Conservation (phyloP, 495 filamentous ascomycete genomes). For the Alectoria sarmentosa region DNA sequence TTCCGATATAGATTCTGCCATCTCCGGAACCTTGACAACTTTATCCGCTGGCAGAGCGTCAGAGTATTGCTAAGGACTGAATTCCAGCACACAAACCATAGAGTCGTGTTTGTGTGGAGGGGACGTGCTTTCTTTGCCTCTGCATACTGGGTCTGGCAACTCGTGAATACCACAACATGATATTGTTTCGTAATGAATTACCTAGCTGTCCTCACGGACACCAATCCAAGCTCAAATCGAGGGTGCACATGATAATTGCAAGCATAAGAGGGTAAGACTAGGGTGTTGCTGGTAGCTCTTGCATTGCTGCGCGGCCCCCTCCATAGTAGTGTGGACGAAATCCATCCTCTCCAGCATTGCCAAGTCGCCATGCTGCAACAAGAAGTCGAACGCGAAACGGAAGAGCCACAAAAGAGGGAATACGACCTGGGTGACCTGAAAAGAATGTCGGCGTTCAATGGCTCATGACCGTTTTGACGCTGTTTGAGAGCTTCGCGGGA, state of each 20-base stretch:
- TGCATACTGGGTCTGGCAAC: not conserved
- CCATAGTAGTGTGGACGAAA: slow-evolving; percentile 4
- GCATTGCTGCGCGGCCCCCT: not conserved
- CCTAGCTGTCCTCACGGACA: not conserved
- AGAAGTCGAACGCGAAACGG: not conserved
- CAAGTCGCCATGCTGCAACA: slow-evolving; percentile 12
- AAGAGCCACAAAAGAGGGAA: not conserved
- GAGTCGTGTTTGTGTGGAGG: slow-evolving; percentile 4
- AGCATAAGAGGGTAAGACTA: not conserved
- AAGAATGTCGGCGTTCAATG: slow-evolving; percentile 9
- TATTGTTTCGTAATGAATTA: not conserved
- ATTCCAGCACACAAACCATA: slow-evolving; percentile 13
- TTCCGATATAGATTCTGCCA: slow-evolving; percentile 99
- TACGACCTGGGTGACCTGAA: not conserved
- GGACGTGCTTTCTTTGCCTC: not conserved
- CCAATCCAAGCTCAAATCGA: not conserved
- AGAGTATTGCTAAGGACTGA: not conserved
- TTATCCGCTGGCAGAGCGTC: slow-evolving; percentile 52
- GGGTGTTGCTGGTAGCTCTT: not conserved
- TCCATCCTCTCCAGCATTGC: slow-evolving; percentile 12
- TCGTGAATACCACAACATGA: not conserved
- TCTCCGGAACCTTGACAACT: slow-evolving; percentile 88
- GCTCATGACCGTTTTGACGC: not conserved
- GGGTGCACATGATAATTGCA: slow-evolving; percentile 8
- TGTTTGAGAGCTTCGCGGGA: not conserved